Evolutionary conservation across 768 basidiomycete genomes (phyloP), one percentile per base, ranked within the genome.

Genomic region (Boletus coccyginus): DNA sequence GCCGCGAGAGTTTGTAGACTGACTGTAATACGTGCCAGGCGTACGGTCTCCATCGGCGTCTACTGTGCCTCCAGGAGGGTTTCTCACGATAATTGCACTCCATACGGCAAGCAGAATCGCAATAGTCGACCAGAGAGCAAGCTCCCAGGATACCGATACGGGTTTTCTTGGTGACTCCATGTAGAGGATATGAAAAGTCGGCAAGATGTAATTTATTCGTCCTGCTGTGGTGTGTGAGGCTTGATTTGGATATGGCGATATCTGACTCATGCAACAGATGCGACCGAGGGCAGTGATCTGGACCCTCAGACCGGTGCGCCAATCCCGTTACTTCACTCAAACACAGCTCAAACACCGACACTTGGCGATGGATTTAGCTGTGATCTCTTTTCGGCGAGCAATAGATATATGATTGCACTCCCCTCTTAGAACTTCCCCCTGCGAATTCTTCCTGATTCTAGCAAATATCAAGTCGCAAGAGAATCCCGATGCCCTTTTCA

Each of bases 61-160:
- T 5, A n/a, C 29, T 8, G 27, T 35, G 16, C 9, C 38, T 36
- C 7, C 38, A 7, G 42, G 29, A 17, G 27, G 16, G 7, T 51
- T 56, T 36, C 40, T 33, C 21, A 48, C 46, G 39, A 67, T 49
- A 9, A 11, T 47, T 33, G 60, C 32, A 8, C 65, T 66, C 65
- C 65, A 66, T 36, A 65, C 3, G 0, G 66, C 63, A 50, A 66
- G 57, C 21, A 66, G 39, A 39, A 62, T 29, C 2, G 57, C 60
- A 8, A 65, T 40, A 10, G 47, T 33, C 5, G 65, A 67, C 65
- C 66, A 66, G 44, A 66, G 57, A 45, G 46, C 52, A n/a, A 67
- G 63, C 48, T 67, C 66, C 56, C 55, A 44, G 19, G 60, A 45
- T 12, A 31, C 14, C 13, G 53, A 43, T 21, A 51, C 3, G 11